Evolutionary conservation across 805 yeast genomes (phyloP).

Genomic region (Candida gorgasii): DNA sequence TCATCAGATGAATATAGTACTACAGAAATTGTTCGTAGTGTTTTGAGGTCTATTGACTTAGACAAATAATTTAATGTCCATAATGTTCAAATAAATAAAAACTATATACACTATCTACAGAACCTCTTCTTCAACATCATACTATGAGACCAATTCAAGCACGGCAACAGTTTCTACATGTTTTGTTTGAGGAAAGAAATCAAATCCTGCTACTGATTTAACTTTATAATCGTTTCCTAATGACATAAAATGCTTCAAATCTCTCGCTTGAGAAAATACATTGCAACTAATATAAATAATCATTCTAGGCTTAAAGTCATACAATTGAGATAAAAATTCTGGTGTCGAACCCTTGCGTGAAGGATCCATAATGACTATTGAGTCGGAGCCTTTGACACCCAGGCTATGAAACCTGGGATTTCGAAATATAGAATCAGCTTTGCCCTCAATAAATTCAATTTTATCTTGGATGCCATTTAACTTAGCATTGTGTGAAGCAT

Average conservation of each 20-base stretch:
- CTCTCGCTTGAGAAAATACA: slow-evolving; percentile 48
- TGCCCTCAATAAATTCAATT: slow-evolving; percentile 37
- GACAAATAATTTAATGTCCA: too few relatives aligned
- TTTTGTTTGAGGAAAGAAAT: slow-evolving; percentile 85
- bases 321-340: slow-evolving; percentile 35
- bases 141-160: slow-evolving; percentile 23
- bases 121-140: neutral
- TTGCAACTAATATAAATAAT: slow-evolving; percentile 47
- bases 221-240: slow-evolving; percentile 22
- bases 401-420: slow-evolving; percentile 24
- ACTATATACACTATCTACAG: too few relatives aligned
- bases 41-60: too few relatives aligned
- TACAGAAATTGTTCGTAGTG: too few relatives aligned
- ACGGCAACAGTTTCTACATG: slow-evolving; percentile 65
- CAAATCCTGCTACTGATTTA: slow-evolving; percentile 38
- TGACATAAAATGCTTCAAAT: slow-evolving; percentile 30
- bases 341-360: slow-evolving; percentile 43
- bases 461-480: slow-evolving; percentile 34
- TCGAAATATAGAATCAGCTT: slow-evolving; percentile 37
- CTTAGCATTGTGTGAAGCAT: slow-evolving; percentile 40
- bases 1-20: too few relatives aligned
- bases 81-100: too few relatives aligned
- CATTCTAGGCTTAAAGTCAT: slow-evolving; percentile 36
- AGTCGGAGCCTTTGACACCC: slow-evolving; percentile 30
- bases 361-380: slow-evolving; percentile 46